These are phyloP conservation scores for Backusella circina DNA, from an alignment of 192 early-diverging fungal genomes.

Conservation along the genomic window DNA sequence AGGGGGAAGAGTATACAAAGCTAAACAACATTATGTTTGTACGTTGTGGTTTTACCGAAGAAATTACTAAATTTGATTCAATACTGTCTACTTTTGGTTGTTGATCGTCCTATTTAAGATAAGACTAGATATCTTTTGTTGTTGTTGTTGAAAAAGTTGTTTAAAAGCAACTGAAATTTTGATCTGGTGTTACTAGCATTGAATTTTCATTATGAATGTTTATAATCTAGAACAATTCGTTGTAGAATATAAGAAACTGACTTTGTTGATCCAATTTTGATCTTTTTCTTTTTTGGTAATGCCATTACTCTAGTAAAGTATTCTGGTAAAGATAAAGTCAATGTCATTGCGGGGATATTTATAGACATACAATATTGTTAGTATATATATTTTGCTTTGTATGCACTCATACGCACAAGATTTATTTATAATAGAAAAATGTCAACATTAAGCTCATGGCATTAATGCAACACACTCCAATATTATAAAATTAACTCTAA, in stretches of 20 bases:
- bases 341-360: neutral
- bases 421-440: neutral
- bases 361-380: neutral
- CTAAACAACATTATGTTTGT: neutral
- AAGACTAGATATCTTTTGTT: neutral
- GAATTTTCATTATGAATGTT: neutral
- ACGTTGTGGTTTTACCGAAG: neutral
- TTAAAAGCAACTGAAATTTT: neutral
- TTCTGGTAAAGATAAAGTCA: neutral
- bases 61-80: neutral
- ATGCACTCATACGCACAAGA: neutral
- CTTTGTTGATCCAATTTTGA: neutral
- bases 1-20: neutral
- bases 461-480: no score
- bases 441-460: neutral
- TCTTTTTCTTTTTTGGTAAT: neutral
- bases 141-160: neutral
- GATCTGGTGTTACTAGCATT: neutral
- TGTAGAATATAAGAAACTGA: neutral
- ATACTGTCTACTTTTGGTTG: neutral
- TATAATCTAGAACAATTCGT: neutral
- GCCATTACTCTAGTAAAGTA: neutral
- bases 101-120: slow-evolving; percentile 1
- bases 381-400: neutral
- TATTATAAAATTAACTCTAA: no score